Conservation (phyloP, 805 yeast species). For the Hemisphaericaspora nanyangensis region DNA sequence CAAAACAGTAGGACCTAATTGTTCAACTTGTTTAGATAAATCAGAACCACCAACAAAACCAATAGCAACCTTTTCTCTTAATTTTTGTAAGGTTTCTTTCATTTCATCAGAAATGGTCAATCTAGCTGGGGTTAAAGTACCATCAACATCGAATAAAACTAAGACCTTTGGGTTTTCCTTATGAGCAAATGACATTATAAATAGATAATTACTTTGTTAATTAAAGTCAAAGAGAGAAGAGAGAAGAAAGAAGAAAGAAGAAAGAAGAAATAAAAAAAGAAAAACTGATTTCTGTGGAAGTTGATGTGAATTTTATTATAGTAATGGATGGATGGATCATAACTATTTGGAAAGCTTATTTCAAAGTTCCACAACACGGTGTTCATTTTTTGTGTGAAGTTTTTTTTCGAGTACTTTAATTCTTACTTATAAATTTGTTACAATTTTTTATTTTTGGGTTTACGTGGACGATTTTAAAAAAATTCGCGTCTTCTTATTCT, state of each 20-base stretch:
- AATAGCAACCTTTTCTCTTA: constrained; percentile 88
- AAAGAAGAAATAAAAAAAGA: constrained; percentile 1
- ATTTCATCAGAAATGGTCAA: constrained; percentile 72
- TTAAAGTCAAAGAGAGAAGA: constrained; percentile 2
- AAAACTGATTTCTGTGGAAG: no score
- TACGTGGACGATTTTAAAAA: no score
- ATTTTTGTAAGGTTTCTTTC: constrained; percentile 60
- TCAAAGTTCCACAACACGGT: no score
- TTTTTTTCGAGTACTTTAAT: no score
- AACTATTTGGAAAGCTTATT: no score
- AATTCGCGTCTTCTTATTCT: no score
- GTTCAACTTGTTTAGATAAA: constrained; percentile 91
- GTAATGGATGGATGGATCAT: no score
- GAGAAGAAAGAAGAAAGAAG: constrained; percentile 1
- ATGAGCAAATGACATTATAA: constrained; percentile 58
- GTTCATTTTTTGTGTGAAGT: no score
- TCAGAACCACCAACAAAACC: constrained; percentile 99
- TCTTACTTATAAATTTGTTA: no score
- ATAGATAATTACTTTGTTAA: no score
- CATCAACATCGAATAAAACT: constrained; percentile 96
- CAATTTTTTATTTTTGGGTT: no score
- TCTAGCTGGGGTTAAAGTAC: constrained; percentile 98
- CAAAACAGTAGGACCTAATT: constrained; percentile 77
- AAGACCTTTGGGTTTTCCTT: constrained; percentile 82
- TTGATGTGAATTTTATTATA: no score